Evolutionary conservation across 805 yeast species (phyloP).

Genomic region (Naumovozyma castellii): DNA sequence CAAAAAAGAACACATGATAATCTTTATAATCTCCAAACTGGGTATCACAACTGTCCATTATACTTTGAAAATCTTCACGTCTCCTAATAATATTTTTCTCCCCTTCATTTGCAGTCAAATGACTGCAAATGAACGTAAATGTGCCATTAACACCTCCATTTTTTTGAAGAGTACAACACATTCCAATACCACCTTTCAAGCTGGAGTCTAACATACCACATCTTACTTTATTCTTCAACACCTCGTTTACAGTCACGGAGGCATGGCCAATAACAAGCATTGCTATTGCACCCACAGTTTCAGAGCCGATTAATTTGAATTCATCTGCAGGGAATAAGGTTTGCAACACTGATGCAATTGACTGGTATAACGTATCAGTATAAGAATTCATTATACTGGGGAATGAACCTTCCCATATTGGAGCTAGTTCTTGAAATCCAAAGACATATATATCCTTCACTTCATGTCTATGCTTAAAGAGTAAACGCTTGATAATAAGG

Average conservation of each 20-base stretch:
- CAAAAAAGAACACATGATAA: slow-evolving; percentile 66
- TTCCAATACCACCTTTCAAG: slow-evolving; percentile 66
- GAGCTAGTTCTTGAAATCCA: slow-evolving; percentile 58
- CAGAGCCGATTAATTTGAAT: slow-evolving; percentile 36
- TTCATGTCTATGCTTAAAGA: slow-evolving; percentile 2
- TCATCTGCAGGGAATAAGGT: slow-evolving; percentile 28
- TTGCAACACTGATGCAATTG: slow-evolving; percentile 30
- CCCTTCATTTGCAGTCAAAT: slow-evolving; percentile 76
- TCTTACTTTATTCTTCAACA: slow-evolving; percentile 30
- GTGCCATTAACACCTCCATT: slow-evolving; percentile 21
- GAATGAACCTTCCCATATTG: slow-evolving; percentile 46
- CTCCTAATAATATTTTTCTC: slow-evolving; percentile 37
- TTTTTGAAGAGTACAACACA: slow-evolving; percentile 35
- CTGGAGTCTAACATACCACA: slow-evolving; percentile 55
- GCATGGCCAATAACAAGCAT: no score
- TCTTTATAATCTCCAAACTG: slow-evolving; percentile 38
- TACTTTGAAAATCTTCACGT: slow-evolving; percentile 39
- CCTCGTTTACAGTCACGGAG: no score
- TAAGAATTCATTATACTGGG: slow-evolving; percentile 29
- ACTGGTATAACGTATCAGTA: slow-evolving; percentile 31
- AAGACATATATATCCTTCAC: slow-evolving; percentile 39
- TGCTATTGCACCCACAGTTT: slow-evolving; percentile 51
- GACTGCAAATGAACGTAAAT: slow-evolving; percentile 59
- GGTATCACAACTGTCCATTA: slow-evolving; percentile 42
- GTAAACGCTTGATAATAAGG: neutral